Conservation (phyloP, 495 filamentous ascomycete genomes). For the Collariella sp. region DNA sequence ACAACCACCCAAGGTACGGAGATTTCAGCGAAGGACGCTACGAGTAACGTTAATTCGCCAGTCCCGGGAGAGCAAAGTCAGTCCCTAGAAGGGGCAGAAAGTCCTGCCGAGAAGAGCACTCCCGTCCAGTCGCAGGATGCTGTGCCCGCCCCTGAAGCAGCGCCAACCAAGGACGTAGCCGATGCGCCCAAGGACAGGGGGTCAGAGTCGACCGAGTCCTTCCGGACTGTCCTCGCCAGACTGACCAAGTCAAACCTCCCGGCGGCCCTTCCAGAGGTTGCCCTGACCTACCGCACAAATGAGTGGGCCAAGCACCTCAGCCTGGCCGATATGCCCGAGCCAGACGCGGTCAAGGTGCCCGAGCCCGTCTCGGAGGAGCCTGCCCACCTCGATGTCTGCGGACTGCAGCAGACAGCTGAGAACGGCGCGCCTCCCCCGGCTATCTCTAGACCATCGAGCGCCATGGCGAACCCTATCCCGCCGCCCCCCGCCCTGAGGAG, state of each 20-base stretch:
- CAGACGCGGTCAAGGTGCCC: constrained; percentile 47
- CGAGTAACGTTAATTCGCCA: too few species aligned
- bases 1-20: not conserved
- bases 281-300: constrained; percentile 80
- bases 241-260: constrained; percentile 46
- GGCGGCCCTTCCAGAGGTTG: constrained; percentile 55
- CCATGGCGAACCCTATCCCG: constrained; percentile 21
- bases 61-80: too few species aligned
- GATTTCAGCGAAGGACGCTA: not conserved
- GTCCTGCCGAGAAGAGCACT: too few species aligned
- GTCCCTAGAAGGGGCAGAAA: too few species aligned
- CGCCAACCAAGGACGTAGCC: not conserved
- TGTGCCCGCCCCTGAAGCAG: not conserved
- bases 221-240: constrained; percentile 23
- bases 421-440: constrained; percentile 35
- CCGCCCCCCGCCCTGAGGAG: constrained; percentile 12
- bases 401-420: constrained; percentile 62
- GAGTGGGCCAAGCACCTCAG: constrained; percentile 93
- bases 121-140: not conserved
- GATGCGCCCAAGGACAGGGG: constrained; percentile 14
- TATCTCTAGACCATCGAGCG: constrained; percentile 27
- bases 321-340: constrained; percentile 65
- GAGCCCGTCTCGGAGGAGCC: constrained; percentile 31
- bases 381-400: constrained; percentile 54
- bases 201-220: constrained; percentile 31